Conservation (phyloP, 1,284 basidiomycete genomes). For the Heterobasidion parviporum region DNA sequence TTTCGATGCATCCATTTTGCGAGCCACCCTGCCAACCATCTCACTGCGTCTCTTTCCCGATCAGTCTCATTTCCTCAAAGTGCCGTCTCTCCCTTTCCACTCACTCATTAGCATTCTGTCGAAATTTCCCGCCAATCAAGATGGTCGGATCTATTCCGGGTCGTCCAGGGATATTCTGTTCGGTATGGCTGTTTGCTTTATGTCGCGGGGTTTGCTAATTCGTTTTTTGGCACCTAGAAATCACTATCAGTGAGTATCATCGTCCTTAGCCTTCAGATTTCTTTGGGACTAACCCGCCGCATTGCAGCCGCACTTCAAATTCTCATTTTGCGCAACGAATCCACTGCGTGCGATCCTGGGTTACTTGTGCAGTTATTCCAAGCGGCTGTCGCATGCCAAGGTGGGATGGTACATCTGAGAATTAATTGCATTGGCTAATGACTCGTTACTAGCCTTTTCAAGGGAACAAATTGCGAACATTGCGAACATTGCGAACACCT, state of each 20-base stretch:
- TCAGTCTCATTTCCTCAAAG: constrained; percentile 77
- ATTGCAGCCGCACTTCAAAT: constrained; percentile 24
- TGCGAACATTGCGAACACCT: constrained; percentile 23
- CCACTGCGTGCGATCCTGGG: constrained; percentile 26
- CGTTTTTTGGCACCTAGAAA: constrained; percentile 13
- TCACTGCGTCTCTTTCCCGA: background rate
- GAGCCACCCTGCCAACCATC: background rate
- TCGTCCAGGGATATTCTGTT: constrained; percentile 53
- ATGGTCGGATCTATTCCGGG: constrained; percentile 61
- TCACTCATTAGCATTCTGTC: constrained; percentile 60
- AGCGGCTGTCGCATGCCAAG: constrained; percentile 45
- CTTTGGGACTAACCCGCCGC: constrained; percentile 4
- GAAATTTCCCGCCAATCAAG: constrained; percentile 67
- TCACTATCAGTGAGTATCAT: constrained; percentile 18
- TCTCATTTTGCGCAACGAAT: constrained; percentile 24
- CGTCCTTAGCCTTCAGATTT: background rate
- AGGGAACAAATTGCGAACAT: constrained; percentile 42
- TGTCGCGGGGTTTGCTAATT: background rate
- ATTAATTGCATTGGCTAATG: background rate
- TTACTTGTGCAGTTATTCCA: constrained; percentile 44
- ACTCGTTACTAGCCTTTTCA: constrained; percentile 43
- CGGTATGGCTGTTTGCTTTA: constrained; percentile 32
- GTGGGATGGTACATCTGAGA: constrained; percentile 22
- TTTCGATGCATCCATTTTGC: background rate
- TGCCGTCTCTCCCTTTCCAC: constrained; percentile 71